These are phyloP conservation scores for Silene latifolia DNA, from an alignment of 148 eudicot species.

Conservation along the genomic window DNA sequence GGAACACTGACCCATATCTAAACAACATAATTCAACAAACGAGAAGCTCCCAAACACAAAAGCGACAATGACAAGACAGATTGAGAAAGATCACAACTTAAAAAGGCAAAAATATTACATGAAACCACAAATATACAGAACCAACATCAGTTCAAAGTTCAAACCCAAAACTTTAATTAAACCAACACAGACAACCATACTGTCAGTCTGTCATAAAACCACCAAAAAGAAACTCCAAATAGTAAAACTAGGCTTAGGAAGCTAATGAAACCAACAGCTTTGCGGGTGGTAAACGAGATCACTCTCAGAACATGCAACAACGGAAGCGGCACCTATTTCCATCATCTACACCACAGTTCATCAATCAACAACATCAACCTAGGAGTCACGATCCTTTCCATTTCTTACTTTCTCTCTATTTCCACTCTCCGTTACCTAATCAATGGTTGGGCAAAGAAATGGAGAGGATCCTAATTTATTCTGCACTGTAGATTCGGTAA, in stretches of 20 bases:
- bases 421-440: too few relatives aligned
- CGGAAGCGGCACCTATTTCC: background rate
- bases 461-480: too few relatives aligned
- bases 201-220: background rate
- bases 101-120: too few relatives aligned
- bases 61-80: background rate
- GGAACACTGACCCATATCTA: too few relatives aligned
- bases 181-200: background rate
- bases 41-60: background rate
- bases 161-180: background rate
- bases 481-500: too few relatives aligned
- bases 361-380: background rate
- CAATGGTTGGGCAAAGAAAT: too few relatives aligned
- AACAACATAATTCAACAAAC: background rate
- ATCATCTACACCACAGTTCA: slow-evolving; percentile 1
- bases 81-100: background rate
- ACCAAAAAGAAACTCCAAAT: background rate
- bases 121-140: too few relatives aligned
- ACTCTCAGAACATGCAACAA: background rate
- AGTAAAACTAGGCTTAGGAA: background rate
- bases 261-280: background rate
- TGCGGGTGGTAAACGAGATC: background rate
- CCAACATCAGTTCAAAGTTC: background rate
- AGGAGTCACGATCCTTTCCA: too few relatives aligned
- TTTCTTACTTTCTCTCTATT: too few relatives aligned